A percentile compares a stretch with the other conserved stretches of the same genome.
Evolutionary conservation across 352 stramenopile genomes (phyloP).

Genomic region (Thalassiosira livingstoniorum): DNA sequence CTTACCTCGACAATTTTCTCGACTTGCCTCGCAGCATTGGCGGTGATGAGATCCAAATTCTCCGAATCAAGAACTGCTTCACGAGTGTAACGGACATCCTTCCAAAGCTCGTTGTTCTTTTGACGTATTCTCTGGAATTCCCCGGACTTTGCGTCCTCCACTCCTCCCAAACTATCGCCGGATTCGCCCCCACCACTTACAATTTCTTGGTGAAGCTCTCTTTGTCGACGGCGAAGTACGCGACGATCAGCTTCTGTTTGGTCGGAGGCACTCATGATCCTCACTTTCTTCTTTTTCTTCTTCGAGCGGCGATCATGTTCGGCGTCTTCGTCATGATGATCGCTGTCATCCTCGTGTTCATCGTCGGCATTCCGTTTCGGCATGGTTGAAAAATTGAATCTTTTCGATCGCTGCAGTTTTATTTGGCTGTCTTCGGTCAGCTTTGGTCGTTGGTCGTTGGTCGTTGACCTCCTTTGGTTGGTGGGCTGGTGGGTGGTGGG

Average conservation of each 20-base stretch:
- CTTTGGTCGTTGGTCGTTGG: no score
- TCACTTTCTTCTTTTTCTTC: slow-evolving; percentile 41
- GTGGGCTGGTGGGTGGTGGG: no score
- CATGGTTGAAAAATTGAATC: no score
- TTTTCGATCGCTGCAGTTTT: no score
- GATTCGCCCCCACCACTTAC: slow-evolving; percentile 5
- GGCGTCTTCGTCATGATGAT: background rate
- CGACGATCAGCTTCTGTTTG: slow-evolving; percentile 77
- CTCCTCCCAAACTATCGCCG: slow-evolving; percentile 18
- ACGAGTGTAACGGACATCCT: slow-evolving; percentile 76
- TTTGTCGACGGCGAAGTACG: slow-evolving; percentile 61
- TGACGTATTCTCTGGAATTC: slow-evolving; percentile 53
- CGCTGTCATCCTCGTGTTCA: background rate
- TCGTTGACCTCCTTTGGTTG: no score
- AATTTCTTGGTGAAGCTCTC: slow-evolving; percentile 66
- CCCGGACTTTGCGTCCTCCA: slow-evolving; percentile 10
- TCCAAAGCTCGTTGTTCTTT: slow-evolving; percentile 80
- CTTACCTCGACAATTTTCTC: slow-evolving; percentile 79
- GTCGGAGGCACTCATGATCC: slow-evolving; percentile 24
- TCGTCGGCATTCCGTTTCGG: slow-evolving; percentile 16
- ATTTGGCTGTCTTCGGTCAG: no score
- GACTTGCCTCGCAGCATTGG: slow-evolving; percentile 62
- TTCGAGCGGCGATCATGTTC: slow-evolving; percentile 18
- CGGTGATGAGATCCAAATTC: slow-evolving; percentile 78
- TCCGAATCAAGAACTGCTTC: slow-evolving; percentile 84